phyloP scores from a whole-genome alignment of 345 rosid species.

The Odontarrhena argentea region DNA sequence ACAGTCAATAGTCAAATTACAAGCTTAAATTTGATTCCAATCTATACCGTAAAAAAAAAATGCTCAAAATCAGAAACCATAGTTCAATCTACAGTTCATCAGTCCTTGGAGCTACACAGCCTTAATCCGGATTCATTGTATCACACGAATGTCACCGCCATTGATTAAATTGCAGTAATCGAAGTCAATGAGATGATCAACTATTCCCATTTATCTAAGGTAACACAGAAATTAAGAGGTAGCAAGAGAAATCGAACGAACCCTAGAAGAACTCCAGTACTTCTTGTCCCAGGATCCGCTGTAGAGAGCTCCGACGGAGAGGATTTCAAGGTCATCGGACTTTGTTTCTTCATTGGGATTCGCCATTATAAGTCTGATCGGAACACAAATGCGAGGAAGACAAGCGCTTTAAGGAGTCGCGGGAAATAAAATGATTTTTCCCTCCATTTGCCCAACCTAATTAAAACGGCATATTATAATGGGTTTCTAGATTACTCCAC shows the following conservation, averaged over 20 bases:
- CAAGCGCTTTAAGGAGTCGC: conserved; percentile 20
- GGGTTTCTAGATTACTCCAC: no score
- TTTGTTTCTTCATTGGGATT: conserved; percentile 43
- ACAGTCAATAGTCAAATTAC: neutral
- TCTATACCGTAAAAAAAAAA: no score
- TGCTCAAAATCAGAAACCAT: conserved; percentile 14
- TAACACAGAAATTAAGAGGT: neutral
- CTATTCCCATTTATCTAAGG: neutral
- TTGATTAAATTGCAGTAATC: conserved; percentile 11
- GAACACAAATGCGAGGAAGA: conserved; percentile 4
- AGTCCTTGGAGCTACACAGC: neutral
- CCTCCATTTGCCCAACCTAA: conserved; percentile 23
- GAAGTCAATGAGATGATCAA: neutral
- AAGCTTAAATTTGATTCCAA: neutral
- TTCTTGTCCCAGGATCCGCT: conserved; percentile 82
- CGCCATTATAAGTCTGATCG: conserved; percentile 43
- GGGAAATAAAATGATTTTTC: conserved; percentile 32
- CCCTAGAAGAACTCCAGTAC: conserved; percentile 98
- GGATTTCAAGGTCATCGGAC: conserved; percentile 69
- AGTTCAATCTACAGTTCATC: conserved; percentile 1
- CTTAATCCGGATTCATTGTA: neutral
- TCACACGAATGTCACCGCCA: neutral
- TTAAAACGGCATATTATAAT: no score
- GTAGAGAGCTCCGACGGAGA: conserved; percentile 74
- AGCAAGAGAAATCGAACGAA: conserved; percentile 40